Base-by-base conservation (phyloP, 2,329 filamentous ascomycete species). In the Coniella vitis region DNA sequence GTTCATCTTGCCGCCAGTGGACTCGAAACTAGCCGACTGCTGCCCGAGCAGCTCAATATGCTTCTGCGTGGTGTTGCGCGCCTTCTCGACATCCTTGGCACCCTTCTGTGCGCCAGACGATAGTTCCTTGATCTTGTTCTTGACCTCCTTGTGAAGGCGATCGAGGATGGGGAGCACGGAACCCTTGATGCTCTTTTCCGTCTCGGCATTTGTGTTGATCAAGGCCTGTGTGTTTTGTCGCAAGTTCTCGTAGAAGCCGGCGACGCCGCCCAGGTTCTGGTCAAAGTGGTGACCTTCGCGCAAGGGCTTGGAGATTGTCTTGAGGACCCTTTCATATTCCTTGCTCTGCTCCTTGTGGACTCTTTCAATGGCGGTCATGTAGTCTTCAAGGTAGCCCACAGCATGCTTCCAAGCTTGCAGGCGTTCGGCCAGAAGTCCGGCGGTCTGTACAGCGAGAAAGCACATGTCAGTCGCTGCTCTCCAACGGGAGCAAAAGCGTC, bases 381-480 rank as follows among this genome's bases (percentile, higher is more conserved):
- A 98, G 45, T 95, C 89, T 68, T 97, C 90, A 41, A 98, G 76
- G 63, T 95, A 91, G 49, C 76, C 87, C 54, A 90, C 87, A 53
- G 90, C 88, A 66, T 97, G 91, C 67, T 96, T 97, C 90, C 90
- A 98, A 40, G 93, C 93, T 61, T 87, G 86, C 53, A 98, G 76
- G 56, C 93, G 83, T 72, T 97, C 89, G 48, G 84, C 76, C 55
- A 98, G 84, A 43, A 97, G 77, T 36, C 79, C 83, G n/a, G 84
- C 82, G 19, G 86, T 87, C 84, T 88, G 56, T 54, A 5, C 29
- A 21, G 39, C 25, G 45, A 42, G 35, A n/a, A 9, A 16, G 9
- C 10, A 3, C 13, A 19, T 39, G 37, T 53, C 37, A 53, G 51
- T 19, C 29, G n/a, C 36, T 19, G n/a, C 4, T 13, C 7, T 13